Percentiles rank a stretch among this genome's conserved stretches.
These are phyloP conservation scores for Glonium stellatum DNA, from an alignment of 495 filamentous ascomycete species.

Conservation along the genomic window DNA sequence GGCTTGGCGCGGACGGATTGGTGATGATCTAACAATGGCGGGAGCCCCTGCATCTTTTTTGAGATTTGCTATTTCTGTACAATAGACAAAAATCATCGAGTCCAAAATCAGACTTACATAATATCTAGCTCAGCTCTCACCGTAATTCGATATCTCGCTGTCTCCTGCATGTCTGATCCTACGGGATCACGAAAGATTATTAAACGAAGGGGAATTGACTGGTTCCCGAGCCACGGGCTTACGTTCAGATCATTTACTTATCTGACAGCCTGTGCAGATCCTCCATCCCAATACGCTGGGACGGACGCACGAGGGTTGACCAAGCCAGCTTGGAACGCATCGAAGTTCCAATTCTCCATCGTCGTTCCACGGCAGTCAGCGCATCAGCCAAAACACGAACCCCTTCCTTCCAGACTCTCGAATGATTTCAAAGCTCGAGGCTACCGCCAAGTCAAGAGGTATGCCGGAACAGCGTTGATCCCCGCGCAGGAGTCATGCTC, in stretches of 20 bases:
- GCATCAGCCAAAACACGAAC: neutral
- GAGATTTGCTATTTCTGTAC: neutral
- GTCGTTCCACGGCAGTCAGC: neutral
- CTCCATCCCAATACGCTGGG: neutral
- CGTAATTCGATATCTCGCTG: neutral
- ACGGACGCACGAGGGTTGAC: no score
- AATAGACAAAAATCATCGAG: neutral
- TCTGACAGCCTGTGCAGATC: neutral
- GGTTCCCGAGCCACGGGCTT: neutral
- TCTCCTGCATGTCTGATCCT: no score
- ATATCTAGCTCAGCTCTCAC: neutral
- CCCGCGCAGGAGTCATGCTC: neutral
- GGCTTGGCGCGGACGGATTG: neutral
- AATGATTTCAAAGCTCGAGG: conserved; percentile 1
- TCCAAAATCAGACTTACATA: neutral
- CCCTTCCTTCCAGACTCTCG: neutral
- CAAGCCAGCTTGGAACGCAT: no score
- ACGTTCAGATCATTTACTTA: neutral
- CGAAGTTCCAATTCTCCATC: neutral
- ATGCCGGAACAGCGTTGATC: conserved; percentile 2
- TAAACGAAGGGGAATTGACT: neutral
- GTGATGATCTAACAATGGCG: neutral
- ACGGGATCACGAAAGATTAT: no score
- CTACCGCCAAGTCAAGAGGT: neutral
- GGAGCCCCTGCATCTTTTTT: neutral